Evolutionary conservation across 352 stramenopile species (phyloP).

Genomic region (Phytophthora crassamura): DNA sequence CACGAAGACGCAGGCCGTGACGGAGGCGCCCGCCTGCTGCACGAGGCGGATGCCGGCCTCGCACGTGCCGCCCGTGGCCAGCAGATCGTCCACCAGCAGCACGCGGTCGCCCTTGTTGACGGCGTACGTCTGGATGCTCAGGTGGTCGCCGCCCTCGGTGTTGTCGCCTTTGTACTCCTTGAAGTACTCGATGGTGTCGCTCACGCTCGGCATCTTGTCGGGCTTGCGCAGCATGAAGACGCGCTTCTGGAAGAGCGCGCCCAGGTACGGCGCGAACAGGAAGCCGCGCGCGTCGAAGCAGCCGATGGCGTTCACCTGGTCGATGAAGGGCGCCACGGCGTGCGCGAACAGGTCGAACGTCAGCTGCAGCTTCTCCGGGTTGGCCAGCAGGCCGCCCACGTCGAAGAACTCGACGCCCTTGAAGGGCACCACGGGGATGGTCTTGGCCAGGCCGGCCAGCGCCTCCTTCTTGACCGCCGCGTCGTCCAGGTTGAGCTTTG

Average conservation of each 20-base stretch:
- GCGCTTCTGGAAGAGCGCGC: slow-evolving; percentile 95
- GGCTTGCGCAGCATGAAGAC: slow-evolving; percentile 99
- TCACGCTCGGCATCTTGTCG: slow-evolving; percentile 97
- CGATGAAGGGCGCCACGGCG: slow-evolving; percentile 57
- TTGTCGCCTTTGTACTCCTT: slow-evolving; percentile 94
- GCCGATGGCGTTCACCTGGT: slow-evolving; percentile 82
- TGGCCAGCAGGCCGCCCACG: slow-evolving; percentile 93
- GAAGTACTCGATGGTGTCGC: slow-evolving; percentile 92
- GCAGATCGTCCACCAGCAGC: slow-evolving; percentile 97
- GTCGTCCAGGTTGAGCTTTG: slow-evolving; percentile 55
- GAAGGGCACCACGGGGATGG: slow-evolving; percentile 96
- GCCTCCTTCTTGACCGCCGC: slow-evolving; percentile 56
- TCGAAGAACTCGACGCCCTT: slow-evolving; percentile 98
- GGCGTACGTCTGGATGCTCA: slow-evolving; percentile 89
- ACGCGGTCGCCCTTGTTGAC: slow-evolving; percentile 86
- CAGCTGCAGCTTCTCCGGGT: slow-evolving; percentile 89
- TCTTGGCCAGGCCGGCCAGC: slow-evolving; percentile 75
- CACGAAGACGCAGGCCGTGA: slow-evolving; percentile 95
- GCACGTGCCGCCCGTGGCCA: slow-evolving; percentile 96
- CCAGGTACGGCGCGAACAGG: slow-evolving; percentile 95
- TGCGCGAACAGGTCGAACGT: slow-evolving; percentile 95
- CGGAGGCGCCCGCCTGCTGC: slow-evolving; percentile 82
- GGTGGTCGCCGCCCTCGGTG: slow-evolving; percentile 73
- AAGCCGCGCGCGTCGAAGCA: slow-evolving; percentile 98
- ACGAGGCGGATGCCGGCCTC: slow-evolving; percentile 89